Base-by-base conservation (phyloP, 805 yeast genomes). In the Suhomyces kilbournensis region DNA sequence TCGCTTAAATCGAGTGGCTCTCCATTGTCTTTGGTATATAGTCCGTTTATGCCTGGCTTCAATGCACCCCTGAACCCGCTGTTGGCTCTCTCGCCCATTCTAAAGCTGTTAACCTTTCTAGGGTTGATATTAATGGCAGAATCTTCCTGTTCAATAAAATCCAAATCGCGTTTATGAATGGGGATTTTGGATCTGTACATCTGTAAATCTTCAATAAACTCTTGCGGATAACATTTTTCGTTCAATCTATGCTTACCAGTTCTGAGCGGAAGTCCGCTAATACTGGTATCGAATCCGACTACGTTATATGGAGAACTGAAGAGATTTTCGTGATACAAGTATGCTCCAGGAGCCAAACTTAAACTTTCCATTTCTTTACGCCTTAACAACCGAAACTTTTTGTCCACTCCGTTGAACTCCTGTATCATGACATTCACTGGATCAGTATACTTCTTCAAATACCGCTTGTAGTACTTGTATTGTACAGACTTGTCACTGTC, bases 401-500 rank as follows among this genome's bases (percentile, higher is more conserved):
- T 68, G 46, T 63, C 58, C 15, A 75, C 66, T 4, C 72, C 74
- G 60, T 72, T 72, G 47, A 68, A 66, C 43, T 68, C 71, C 51
- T 71, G 73, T 25, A 65, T 49, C 22, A 70, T 53, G 15, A 62
- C 58, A 19, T 61, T 60, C 14, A 70, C 54, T 14, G 68, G 70
- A 51, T 69, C 74, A 38, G 65, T 66, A 47, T 70, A 66, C 43
- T 68, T 69, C n/a, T 64, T 60, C 15, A 67, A 56, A 47, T 66
- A 68, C 34, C 69, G 59, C 55, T 68, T 66, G 54, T 63, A 69
- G 56, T 71, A 72, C 56, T 74, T 73, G 45, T 61, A 54, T 49
- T 73, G 78, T 26, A 74, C 68, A 3, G 69, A 59, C 50, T 63
- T 66, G 57, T 75, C 79, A 20, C 63, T 56, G 49, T 75, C 79